Percentiles rank a stretch among this genome's conserved stretches.
Evolutionary conservation across 805 yeast genomes (phyloP).

Genomic region (Kluyveromyces lactis): DNA sequence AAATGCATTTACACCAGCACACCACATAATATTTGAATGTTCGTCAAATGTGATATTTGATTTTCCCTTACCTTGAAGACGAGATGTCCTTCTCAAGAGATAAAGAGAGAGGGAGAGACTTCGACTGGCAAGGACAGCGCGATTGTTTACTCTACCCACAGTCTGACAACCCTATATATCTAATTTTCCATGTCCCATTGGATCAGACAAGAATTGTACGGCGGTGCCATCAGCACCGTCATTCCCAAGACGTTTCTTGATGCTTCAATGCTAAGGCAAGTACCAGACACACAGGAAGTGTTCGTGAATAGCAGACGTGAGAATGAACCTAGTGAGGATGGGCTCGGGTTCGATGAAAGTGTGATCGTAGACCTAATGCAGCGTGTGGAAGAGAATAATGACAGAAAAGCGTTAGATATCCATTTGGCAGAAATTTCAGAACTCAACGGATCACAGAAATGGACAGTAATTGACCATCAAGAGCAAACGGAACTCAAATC

Average conservation of each 20-base stretch:
- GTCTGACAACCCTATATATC: no score
- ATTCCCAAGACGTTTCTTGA: conserved; percentile 61
- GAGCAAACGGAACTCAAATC: conserved; percentile 7
- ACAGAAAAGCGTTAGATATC: conserved; percentile 35
- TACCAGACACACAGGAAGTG: conserved; percentile 94
- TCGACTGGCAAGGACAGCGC: no score
- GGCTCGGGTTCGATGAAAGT: conserved; percentile 39
- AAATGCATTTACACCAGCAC: no score
- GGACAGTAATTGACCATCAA: conserved; percentile 23
- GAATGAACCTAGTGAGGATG: conserved; percentile 27
- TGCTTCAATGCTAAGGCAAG: conserved; percentile 68
- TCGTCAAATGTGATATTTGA: no score
- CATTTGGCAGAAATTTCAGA: conserved; percentile 51
- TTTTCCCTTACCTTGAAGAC: no score
- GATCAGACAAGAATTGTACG: conserved; percentile 41
- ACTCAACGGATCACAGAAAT: conserved; percentile 32
- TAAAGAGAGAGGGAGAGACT: no score
- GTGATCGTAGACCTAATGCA: conserved; percentile 62
- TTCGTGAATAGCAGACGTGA: conserved; percentile 43
- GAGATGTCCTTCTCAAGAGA: no score
- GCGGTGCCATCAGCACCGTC: conserved; percentile 65
- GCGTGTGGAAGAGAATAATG: conserved; percentile 33
- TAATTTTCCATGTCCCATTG: background rate
- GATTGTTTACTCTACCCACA: no score
- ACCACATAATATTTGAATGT: no score